phyloP scores from a whole-genome alignment of 495 filamentous ascomycete species.

The Aspergillus wentii region DNA sequence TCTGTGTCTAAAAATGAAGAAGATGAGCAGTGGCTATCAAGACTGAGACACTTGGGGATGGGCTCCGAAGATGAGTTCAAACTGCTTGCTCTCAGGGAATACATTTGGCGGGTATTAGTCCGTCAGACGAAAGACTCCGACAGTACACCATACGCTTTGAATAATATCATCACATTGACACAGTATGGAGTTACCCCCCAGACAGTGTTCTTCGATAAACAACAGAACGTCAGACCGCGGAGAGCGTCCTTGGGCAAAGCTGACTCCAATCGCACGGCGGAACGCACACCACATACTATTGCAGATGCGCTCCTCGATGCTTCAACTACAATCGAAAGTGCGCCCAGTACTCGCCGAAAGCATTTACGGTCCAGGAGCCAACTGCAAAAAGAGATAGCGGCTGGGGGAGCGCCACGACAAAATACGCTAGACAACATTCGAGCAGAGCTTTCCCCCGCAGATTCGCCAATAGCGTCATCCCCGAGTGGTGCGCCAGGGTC shows the following conservation, averaged over 20 bases:
- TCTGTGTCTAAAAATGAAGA: conserved; percentile 71
- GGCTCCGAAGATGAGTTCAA: conserved; percentile 83
- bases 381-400: conserved; percentile 42
- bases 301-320: conserved; percentile 89
- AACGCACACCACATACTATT: conserved; percentile 65
- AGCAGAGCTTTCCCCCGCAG: conserved; percentile 22
- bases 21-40: conserved; percentile 89
- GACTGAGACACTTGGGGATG: conserved; percentile 81
- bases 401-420: conserved; percentile 11
- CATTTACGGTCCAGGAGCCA: conserved; percentile 42
- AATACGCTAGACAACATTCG: conserved; percentile 19
- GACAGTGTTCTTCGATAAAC: conserved; percentile 88
- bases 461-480: conserved; percentile 36
- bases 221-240: conserved; percentile 40
- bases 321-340: conserved; percentile 78
- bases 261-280: conserved; percentile 21
- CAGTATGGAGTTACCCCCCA: conserved; percentile 71
- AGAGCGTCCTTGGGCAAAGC: conserved; percentile 27
- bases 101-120: conserved; percentile 80
- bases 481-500: conserved; percentile 32
- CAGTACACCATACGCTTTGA: conserved; percentile 44
- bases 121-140: conserved; percentile 55
- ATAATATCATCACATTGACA: conserved; percentile 65
- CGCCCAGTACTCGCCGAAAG: conserved; percentile 51
- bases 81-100: conserved; percentile 77